phyloP scores from a whole-genome alignment of 106 monocot species.

The Apostasia ramifera region DNA sequence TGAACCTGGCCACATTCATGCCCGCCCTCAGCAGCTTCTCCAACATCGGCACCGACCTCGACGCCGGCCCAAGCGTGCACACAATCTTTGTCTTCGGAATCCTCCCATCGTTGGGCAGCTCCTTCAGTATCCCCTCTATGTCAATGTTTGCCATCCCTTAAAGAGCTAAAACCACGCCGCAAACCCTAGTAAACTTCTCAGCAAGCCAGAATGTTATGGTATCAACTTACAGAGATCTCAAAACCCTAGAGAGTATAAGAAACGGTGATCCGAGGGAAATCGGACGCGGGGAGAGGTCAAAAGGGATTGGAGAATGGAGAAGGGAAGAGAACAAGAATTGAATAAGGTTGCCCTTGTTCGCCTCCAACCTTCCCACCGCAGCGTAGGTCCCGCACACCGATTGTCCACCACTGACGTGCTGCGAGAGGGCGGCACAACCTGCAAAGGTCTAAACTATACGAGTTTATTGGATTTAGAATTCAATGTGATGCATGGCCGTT shows the following conservation, averaged over 20 bases:
- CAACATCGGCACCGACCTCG: constrained; percentile 58
- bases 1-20: constrained; percentile 74
- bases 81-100: constrained; percentile 64
- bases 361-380: no score
- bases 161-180: background rate
- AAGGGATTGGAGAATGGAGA: background rate
- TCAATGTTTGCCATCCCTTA: constrained; percentile 47
- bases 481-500: no score
- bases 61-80: constrained; percentile 68
- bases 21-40: constrained; percentile 70
- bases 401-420: no score
- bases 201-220: background rate
- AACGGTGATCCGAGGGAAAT: no score
- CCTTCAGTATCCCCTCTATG: constrained; percentile 43
- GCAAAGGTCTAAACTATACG: no score
- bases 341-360: no score
- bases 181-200: background rate
- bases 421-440: no score
- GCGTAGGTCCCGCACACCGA: no score
- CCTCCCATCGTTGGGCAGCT: constrained; percentile 43
- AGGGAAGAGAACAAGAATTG: background rate
- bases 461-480: no score
- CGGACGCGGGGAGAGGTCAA: no score
- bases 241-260: background rate
- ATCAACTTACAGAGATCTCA: background rate